Evolutionary conservation across 345 rosid genomes (phyloP).

Genomic region (Hibiscus trionum): DNA sequence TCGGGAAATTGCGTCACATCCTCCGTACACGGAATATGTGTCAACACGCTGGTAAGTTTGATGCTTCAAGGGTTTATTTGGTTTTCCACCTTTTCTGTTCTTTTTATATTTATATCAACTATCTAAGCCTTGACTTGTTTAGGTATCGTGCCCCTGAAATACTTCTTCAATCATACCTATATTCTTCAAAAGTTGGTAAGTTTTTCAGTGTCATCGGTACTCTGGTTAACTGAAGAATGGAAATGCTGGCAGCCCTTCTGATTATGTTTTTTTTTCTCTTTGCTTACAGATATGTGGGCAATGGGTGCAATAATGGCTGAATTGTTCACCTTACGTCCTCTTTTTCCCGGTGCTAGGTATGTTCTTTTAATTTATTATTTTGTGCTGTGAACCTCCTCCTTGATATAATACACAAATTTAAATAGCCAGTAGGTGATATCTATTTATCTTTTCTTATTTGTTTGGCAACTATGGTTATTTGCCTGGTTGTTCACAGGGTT

Average conservation of each 20-base stretch:
- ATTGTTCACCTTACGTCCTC: constrained; percentile 69
- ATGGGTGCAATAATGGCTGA: constrained; percentile 99
- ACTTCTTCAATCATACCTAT: constrained; percentile 65
- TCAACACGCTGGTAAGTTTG: constrained; percentile 84
- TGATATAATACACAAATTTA: not conserved
- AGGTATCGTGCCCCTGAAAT: constrained; percentile 99
- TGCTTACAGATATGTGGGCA: constrained; percentile 81
- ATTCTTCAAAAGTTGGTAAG: constrained; percentile 88
- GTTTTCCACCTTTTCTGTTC: not conserved
- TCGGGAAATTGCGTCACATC: constrained; percentile 70
- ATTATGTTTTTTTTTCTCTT: not conserved
- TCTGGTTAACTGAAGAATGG: not conserved
- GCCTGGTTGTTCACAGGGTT: not conserved
- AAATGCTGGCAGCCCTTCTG: not conserved
- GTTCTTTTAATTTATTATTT: not conserved
- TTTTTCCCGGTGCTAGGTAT: constrained; percentile 85
- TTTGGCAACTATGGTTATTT: not conserved
- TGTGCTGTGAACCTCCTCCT: not conserved
- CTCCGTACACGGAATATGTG: constrained; percentile 87
- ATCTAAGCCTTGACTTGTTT: not conserved
- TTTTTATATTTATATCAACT: not conserved
- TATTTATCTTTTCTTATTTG: not conserved
- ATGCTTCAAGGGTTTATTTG: not conserved
- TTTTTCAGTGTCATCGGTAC: not conserved
- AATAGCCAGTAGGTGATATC: not conserved